phyloP scores from a whole-genome alignment of 768 basidiomycete species.

The Paxillus ammoniavirescens region DNA sequence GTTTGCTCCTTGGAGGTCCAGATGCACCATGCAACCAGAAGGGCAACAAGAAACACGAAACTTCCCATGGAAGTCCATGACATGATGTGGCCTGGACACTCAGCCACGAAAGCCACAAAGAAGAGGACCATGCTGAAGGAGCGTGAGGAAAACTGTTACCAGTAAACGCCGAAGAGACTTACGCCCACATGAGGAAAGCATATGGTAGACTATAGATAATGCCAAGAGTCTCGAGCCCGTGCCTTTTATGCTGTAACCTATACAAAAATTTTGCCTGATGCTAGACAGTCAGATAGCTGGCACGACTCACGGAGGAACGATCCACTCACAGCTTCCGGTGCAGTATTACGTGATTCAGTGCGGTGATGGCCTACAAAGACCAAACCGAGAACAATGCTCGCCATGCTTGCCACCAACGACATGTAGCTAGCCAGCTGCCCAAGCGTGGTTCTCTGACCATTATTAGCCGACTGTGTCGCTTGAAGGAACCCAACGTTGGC shows the following conservation, averaged over 20 bases:
- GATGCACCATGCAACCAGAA: slow-evolving; percentile 46
- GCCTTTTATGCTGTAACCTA: slow-evolving; percentile 20
- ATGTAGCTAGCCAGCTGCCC: slow-evolving; percentile 43
- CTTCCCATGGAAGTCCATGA: slow-evolving; percentile 29
- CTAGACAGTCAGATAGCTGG: not conserved
- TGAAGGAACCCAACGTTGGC: slow-evolving; percentile 32
- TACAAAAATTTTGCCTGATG: slow-evolving; percentile 12
- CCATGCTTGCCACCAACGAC: slow-evolving; percentile 42
- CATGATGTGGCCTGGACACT: slow-evolving; percentile 5
- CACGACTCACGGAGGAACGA: not conserved
- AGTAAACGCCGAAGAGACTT: slow-evolving; percentile 22
- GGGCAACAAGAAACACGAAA: slow-evolving; percentile 25
- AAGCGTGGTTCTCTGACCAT: slow-evolving; percentile 13
- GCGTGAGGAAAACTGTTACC: not conserved
- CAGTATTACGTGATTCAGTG: slow-evolving; percentile 28
- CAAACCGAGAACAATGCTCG: slow-evolving; percentile 42
- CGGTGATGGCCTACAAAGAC: slow-evolving; percentile 43
- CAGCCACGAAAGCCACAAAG: no score
- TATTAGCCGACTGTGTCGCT: slow-evolving; percentile 45
- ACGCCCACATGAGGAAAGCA: slow-evolving; percentile 61
- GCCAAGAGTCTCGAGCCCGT: slow-evolving; percentile 50
- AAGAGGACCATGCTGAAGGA: slow-evolving; percentile 25
- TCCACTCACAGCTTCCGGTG: slow-evolving; percentile 35
- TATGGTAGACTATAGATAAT: slow-evolving; percentile 55
- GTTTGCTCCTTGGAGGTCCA: slow-evolving; percentile 23